Base-by-base conservation (phyloP, 345 rosid species). In the Populus deltoides region DNA sequence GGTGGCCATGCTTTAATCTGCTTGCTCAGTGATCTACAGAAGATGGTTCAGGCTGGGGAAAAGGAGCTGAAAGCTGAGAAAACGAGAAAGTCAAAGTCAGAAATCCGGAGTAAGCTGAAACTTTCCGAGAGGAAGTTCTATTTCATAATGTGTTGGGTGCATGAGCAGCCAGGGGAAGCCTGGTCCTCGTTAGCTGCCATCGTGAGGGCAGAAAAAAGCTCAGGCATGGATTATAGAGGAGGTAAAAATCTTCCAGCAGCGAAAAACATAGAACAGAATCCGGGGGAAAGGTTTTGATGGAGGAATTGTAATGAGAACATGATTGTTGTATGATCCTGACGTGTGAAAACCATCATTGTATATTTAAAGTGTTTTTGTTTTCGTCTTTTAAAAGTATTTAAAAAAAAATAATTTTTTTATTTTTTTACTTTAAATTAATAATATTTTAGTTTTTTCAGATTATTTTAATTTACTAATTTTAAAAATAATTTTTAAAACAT, bases 81-180 rank as follows among this genome's bases (percentile, higher is more conserved):
- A 70, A 66, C 53, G 5, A 82, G 66, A 78, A 88, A 77, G 73
- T 83, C 86, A 5, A 87, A 76, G 80, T 75, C 85, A 13, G 98
- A 89, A 70, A 75, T 84, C 73, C 89, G 82, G 85, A 88, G 78
- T 38, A 91, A 88, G 86, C 86, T 92, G 38, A 92, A 91, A 88
- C 90, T 83, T 47, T 93, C 93, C 0, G 94, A 89, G 77, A 89
- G 91, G 86, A 93, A 96, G 82, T 83, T 90, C 69, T 90, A 85
- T 83, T 96, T 91, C 83, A 81, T 92, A 8, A 91, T 92, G 90
- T 92, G 99, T 81, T 93, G 98, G 99, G 97, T 89, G 72, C 90
- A 89, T 63, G 95, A 89, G 77, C 99, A 93, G 86, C 83, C 87
- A 12, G 67, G 27, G 63, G 93, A 89, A 83, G 87, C 85, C 66